A percentile compares a stretch with the other conserved stretches of the same genome.
Conservation (phyloP, 2,329 filamentous ascomycete genomes). For the Lachnellula occidentalis region DNA sequence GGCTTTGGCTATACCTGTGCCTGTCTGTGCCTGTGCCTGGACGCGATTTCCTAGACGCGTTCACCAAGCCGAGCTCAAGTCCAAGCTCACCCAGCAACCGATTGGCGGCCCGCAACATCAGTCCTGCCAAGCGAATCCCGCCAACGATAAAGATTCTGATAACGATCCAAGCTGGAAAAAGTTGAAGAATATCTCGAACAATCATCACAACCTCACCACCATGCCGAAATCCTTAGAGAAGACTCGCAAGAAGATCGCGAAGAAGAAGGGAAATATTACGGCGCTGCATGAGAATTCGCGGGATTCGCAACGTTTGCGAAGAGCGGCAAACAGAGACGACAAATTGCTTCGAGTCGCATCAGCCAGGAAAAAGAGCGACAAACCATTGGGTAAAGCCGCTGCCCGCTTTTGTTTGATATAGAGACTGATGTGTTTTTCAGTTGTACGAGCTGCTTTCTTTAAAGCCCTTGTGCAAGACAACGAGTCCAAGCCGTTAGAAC, state of each 20-base stretch:
- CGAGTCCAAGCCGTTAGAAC: slow-evolving; percentile 43
- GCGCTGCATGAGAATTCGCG: slow-evolving; percentile 83
- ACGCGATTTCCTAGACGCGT: slow-evolving; percentile 3
- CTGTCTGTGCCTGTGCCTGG: too few species aligned
- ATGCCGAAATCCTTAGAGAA: slow-evolving; percentile 80
- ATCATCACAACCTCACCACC: slow-evolving; percentile 22
- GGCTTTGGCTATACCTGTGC: background rate
- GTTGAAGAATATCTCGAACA: background rate
- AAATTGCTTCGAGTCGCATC: slow-evolving; percentile 68
- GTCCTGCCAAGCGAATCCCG: background rate
- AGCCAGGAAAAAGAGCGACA: slow-evolving; percentile 68
- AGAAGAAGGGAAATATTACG: slow-evolving; percentile 73
- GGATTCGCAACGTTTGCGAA: slow-evolving; percentile 75
- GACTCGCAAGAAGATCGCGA: slow-evolving; percentile 81
- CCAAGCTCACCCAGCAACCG: slow-evolving; percentile 7
- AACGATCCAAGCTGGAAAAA: slow-evolving; percentile 10
- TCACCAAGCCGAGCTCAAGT: too few species aligned
- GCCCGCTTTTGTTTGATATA: background rate
- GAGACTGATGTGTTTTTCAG: slow-evolving; percentile 34
- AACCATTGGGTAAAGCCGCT: slow-evolving; percentile 57
- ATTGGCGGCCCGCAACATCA: slow-evolving; percentile 2
- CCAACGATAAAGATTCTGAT: slow-evolving; percentile 22
- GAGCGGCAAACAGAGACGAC: slow-evolving; percentile 75
- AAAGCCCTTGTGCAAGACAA: slow-evolving; percentile 57
- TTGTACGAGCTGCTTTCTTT: slow-evolving; percentile 66